phyloP scores from a whole-genome alignment of 495 filamentous ascomycete species.

The Aspergillus ostianus region DNA sequence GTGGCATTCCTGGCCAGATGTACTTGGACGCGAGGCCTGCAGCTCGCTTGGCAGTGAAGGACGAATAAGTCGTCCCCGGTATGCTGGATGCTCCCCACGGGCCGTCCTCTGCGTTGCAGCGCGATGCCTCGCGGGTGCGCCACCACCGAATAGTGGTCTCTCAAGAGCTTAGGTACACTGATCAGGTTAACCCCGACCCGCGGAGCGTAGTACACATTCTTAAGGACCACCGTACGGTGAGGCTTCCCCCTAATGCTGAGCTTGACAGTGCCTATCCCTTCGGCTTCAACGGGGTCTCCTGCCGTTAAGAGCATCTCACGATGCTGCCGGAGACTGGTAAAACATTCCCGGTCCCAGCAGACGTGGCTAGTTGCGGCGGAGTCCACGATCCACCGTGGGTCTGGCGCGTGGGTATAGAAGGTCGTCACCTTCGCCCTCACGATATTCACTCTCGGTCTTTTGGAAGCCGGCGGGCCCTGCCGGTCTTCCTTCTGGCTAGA shows the following conservation, averaged over 20 bases:
- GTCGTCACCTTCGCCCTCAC: constrained; percentile 8
- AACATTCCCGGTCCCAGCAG: constrained; percentile 17
- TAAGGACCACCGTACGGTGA: constrained; percentile 10
- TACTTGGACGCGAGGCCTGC: constrained; percentile 4
- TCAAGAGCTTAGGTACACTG: constrained; percentile 11
- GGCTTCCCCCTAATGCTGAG: constrained; percentile 14
- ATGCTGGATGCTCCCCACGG: constrained; percentile 13
- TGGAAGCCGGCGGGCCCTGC: constrained; percentile 8
- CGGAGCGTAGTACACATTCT: constrained; percentile 12
- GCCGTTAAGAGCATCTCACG: constrained; percentile 17
- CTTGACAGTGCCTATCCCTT: constrained; percentile 20
- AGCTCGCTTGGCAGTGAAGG: constrained; percentile 13
- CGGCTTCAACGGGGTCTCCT: constrained; percentile 15
- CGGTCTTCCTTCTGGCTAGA: constrained; percentile 17
- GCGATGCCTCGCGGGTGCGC: constrained; percentile 13
- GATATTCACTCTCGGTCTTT: constrained; percentile 8
- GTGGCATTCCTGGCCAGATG: constrained; percentile 6
- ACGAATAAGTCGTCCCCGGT: constrained; percentile 16
- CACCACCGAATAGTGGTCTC: constrained; percentile 11
- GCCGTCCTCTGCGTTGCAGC: constrained; percentile 16
- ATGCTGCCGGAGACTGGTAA: constrained; percentile 16
- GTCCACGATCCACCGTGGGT: constrained; percentile 19
- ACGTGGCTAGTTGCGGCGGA: constrained; percentile 20
- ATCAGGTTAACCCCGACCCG: constrained; percentile 15
- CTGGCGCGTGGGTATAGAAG: constrained; percentile 17